These are phyloP conservation scores for Solanum aculeatissimum DNA, from an alignment of 305 asterid species.

Conservation along the genomic window DNA sequence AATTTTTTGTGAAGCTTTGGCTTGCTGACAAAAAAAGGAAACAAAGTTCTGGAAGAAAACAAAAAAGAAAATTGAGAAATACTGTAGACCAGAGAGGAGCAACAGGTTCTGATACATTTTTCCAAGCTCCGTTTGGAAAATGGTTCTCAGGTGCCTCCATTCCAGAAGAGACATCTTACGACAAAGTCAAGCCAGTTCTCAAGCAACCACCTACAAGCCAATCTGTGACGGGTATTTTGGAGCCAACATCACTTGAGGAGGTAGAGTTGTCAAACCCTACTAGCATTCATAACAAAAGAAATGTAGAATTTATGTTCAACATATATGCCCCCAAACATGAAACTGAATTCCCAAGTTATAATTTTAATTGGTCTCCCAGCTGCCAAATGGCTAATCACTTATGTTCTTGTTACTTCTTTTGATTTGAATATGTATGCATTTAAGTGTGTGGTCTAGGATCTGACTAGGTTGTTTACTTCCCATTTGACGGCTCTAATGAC, in stretches of 20 bases:
- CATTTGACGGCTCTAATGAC: not conserved
- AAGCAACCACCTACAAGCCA: constrained; percentile 81
- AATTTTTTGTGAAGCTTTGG: constrained; percentile 71
- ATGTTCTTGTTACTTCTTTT: not conserved
- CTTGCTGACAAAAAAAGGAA: constrained; percentile 44
- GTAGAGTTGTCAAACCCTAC: constrained; percentile 24
- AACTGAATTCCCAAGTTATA: not conserved
- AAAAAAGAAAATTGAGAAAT: constrained; percentile 22
- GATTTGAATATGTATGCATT: not conserved
- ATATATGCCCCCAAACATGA: not conserved
- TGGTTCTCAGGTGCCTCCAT: constrained; percentile 31
- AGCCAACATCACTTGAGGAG: constrained; percentile 76
- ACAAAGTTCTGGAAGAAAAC: constrained; percentile 6
- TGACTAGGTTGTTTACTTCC: not conserved
- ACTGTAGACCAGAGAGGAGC: constrained; percentile 13
- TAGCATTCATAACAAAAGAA: not conserved
- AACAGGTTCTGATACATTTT: constrained; percentile 11
- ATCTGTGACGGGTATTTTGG: constrained; percentile 56
- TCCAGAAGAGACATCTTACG: constrained; percentile 18
- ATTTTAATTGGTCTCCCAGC: not conserved
- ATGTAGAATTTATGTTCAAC: not conserved
- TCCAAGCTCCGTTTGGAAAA: constrained; percentile 23
- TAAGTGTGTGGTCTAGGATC: not conserved
- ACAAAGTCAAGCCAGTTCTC: constrained; percentile 29
- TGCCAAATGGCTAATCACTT: not conserved